These are phyloP conservation scores for Pistacia integerrima DNA, from an alignment of 345 rosid species.

Conservation along the genomic window DNA sequence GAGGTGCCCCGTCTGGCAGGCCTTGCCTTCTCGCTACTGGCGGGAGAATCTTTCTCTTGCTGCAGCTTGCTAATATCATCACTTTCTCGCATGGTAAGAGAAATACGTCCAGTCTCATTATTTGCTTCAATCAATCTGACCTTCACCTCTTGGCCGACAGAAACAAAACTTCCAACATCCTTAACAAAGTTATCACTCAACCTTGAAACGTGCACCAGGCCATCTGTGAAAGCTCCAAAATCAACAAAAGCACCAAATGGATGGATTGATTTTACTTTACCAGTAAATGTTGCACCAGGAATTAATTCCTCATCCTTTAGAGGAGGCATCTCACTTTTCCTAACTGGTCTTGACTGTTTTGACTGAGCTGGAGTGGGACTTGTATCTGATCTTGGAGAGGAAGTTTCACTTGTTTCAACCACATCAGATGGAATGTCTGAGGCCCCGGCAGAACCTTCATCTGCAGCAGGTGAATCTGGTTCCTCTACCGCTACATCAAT, in stretches of 20 bases:
- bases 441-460: slow-evolving; percentile 39
- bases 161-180: slow-evolving; percentile 76
- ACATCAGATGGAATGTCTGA: slow-evolving; percentile 38
- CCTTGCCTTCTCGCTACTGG: slow-evolving; percentile 52
- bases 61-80: slow-evolving; percentile 57
- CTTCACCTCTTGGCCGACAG: slow-evolving; percentile 87
- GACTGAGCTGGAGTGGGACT: slow-evolving; percentile 40
- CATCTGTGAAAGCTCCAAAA: slow-evolving; percentile 92
- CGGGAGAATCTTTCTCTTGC: slow-evolving; percentile 42
- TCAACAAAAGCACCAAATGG: slow-evolving; percentile 92
- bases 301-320: slow-evolving; percentile 78
- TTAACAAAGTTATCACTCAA: slow-evolving; percentile 78
- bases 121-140: slow-evolving; percentile 82
- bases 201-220: slow-evolving; percentile 86
- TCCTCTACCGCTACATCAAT: slow-evolving; percentile 70
- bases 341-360: slow-evolving; percentile 47
- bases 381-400: slow-evolving; percentile 33
- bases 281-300: slow-evolving; percentile 78
- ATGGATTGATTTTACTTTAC: slow-evolving; percentile 88
- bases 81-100: slow-evolving; percentile 77
- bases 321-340: slow-evolving; percentile 85
- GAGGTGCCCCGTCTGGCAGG: slow-evolving; percentile 51
- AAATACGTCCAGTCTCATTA: slow-evolving; percentile 68
- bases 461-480: slow-evolving; percentile 49
- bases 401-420: slow-evolving; percentile 35